These are phyloP conservation scores for Diaporthe sp. DNA, from an alignment of 2,329 filamentous ascomycete genomes.

Conservation along the genomic window DNA sequence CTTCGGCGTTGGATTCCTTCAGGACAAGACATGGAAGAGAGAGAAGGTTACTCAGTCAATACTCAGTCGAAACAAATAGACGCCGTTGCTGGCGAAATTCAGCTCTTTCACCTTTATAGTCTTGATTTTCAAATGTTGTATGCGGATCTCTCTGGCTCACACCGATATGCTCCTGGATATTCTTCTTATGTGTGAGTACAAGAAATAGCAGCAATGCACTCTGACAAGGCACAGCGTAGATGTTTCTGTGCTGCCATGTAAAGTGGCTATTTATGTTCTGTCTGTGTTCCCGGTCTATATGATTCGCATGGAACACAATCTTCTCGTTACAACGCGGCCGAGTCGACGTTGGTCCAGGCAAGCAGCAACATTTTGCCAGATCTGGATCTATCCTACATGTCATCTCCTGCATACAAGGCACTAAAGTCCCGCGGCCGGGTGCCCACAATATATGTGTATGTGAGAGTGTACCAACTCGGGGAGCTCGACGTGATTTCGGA, in stretches of 20 bases:
- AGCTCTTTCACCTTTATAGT: background rate
- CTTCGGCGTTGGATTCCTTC: background rate
- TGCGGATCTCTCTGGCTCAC: background rate
- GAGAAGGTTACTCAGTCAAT: background rate
- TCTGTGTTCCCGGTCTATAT: too few species aligned
- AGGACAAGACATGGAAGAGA: background rate
- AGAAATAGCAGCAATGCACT: background rate
- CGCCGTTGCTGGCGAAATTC: background rate
- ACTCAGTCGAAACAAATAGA: background rate
- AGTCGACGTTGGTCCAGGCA: conserved; percentile 3
- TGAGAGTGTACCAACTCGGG: background rate
- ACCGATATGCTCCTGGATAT: too few species aligned
- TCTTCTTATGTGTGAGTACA: background rate
- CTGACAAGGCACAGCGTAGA: background rate
- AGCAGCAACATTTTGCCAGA: background rate
- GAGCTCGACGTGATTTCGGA: conserved; percentile 7
- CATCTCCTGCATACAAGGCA: background rate
- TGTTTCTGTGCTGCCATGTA: background rate
- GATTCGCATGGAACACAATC: background rate
- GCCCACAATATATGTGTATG: background rate
- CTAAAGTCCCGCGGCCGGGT: background rate
- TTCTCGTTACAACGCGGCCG: background rate
- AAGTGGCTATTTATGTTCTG: background rate
- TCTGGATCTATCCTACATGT: background rate
- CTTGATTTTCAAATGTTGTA: background rate